Evolutionary conservation across 139 green algal species (phyloP).

Genomic region (Chlorella vulgaris): DNA sequence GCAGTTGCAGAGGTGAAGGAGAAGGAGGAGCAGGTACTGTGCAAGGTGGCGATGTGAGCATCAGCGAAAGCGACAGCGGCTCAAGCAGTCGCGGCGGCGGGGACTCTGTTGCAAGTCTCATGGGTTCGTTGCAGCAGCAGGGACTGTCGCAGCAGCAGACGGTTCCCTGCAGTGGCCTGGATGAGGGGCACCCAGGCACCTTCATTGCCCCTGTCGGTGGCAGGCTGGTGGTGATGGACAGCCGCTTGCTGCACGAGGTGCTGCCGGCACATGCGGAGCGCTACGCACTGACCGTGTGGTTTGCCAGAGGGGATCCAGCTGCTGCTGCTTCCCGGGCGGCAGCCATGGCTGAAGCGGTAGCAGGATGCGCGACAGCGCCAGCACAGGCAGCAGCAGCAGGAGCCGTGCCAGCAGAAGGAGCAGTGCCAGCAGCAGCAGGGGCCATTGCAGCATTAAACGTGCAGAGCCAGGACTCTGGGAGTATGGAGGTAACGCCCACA

Average conservation of each 20-base stretch:
- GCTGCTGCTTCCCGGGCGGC: background rate
- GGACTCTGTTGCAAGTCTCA: too few relatives aligned
- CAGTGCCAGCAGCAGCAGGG: too few relatives aligned
- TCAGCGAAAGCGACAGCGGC: background rate
- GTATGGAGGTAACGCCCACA: too few relatives aligned
- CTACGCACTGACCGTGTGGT: slow-evolving; percentile 71
- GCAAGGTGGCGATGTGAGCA: too few relatives aligned
- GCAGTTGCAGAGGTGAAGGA: background rate
- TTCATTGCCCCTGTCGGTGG: slow-evolving; percentile 61
- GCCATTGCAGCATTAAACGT: too few relatives aligned
- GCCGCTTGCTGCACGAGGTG: slow-evolving; percentile 71
- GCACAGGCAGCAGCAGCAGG: background rate
- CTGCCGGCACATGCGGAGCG: slow-evolving; percentile 54
- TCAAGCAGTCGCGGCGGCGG: background rate
- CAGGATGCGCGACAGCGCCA: background rate
- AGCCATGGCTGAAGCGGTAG: background rate
- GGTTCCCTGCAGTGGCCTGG: slow-evolving; percentile 7
- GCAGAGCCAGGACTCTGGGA: too few relatives aligned
- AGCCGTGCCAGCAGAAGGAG: background rate
- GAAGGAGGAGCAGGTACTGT: background rate
- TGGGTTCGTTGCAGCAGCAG: background rate
- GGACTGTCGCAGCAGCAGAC: background rate
- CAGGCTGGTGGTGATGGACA: slow-evolving; percentile 74
- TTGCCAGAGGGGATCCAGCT: too few relatives aligned
- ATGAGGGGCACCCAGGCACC: slow-evolving; percentile 17